Base-by-base conservation (phyloP, 1,284 basidiomycete genomes). In the Coniferiporia sulphurascens region DNA sequence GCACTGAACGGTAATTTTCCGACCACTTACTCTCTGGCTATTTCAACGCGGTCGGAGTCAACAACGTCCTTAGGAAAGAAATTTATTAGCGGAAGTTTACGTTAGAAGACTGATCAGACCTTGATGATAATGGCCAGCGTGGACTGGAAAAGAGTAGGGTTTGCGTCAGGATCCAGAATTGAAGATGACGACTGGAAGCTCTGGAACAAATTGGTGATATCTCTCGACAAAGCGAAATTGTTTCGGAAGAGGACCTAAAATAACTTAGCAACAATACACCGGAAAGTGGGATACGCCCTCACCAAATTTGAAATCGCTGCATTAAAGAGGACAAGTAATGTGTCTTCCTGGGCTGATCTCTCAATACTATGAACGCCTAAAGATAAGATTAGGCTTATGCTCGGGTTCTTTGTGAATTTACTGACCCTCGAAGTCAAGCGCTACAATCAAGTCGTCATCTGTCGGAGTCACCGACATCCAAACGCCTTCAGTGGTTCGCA, bases 401-500 rank as follows among this genome's bases (percentile, higher is more conserved):
- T 1, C 8, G 27, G 21, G 10, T 53, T 3, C 50, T 53, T 17
- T 45, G 12, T 41, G 38, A 32, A 2, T 41, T 12, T 8, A 35
- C 64, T 8, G 41, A 76, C 84, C 84, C 75, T 86, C 85, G 60
- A 86, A 86, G 64, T 86, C 85, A 1, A 86, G 72, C 0, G 84
- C 78, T 5, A 86, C 83, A 9, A 86, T 73, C 21, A 86, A 68
- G 0, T 70, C 67, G 34, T 82, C 76, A 44, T 78, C 72, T 0
- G 83, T 85, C 0, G 85, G 84, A 1, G 84, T 85, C 3, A 82
- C 81, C 0, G 85, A 84, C 77, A 86, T 81, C 85, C 85, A 86
- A 1, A 85, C 82, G 0, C 84, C 84, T 71, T 86, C 85, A 13
- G 80, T 86, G 0, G 83, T 86, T 21, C 84, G 72, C 82, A 86